Conservation (phyloP, 495 filamentous ascomycete genomes). For the Hypoxylon trugodes region DNA sequence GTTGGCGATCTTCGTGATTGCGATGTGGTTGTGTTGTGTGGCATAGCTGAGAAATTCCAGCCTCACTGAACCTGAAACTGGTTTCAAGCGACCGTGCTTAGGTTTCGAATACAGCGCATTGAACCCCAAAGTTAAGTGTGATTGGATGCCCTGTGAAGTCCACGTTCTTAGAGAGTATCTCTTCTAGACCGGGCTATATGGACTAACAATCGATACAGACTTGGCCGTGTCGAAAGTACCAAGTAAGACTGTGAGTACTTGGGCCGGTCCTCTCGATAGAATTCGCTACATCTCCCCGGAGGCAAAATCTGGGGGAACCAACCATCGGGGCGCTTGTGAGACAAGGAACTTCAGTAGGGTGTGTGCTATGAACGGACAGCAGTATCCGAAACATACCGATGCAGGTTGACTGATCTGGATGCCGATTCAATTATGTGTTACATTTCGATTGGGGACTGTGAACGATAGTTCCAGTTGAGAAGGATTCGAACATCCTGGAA, state of each 20-base stretch:
- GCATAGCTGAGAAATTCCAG: not conserved
- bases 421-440: not conserved
- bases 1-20: not conserved
- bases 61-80: constrained; percentile 2
- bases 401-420: constrained; percentile 25
- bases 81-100: constrained; percentile 6
- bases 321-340: constrained; percentile 28
- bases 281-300: not conserved
- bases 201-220: not conserved
- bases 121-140: not conserved
- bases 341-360: constrained; percentile 1
- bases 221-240: not conserved
- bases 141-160: not conserved
- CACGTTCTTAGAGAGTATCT: not conserved
- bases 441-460: constrained; percentile 1
- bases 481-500: not conserved
- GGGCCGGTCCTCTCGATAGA: not conserved
- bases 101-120: constrained; percentile 1
- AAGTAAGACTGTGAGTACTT: not conserved
- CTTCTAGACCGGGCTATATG: not conserved
- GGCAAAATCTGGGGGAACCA: not conserved
- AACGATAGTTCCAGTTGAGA: not conserved
- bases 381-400: constrained; percentile 28
- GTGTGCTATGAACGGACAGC: constrained; percentile 4
- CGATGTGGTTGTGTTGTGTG: not conserved